Conservation (phyloP, 768 basidiomycete genomes). For the Psilocybe azurescens region DNA sequence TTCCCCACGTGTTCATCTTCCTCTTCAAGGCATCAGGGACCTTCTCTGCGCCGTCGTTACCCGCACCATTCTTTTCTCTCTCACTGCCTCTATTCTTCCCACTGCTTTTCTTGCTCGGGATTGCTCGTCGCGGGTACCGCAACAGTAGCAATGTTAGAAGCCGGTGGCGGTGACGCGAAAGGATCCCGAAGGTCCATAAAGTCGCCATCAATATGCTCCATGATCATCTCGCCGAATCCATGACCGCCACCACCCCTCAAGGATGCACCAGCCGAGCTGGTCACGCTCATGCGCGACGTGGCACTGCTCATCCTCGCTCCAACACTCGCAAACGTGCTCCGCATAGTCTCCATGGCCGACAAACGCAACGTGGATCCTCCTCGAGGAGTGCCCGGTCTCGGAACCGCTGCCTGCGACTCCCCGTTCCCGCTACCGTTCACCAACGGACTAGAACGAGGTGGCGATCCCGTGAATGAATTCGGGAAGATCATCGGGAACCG, state of each 20-base stretch:
- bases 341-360: slow-evolving; percentile 28
- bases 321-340: slow-evolving; percentile 27
- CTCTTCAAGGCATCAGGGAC: slow-evolving; percentile 12
- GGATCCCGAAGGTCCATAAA: slow-evolving; percentile 40
- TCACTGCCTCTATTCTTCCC: neutral
- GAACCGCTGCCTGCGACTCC: neutral
- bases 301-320: slow-evolving; percentile 27
- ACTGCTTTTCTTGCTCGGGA: slow-evolving; percentile 6
- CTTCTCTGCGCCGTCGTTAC: slow-evolving; percentile 16
- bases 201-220: slow-evolving; percentile 28
- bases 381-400: slow-evolving; percentile 18
- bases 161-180: slow-evolving; percentile 31
- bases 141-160: slow-evolving; percentile 8
- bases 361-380: slow-evolving; percentile 21
- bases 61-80: slow-evolving; percentile 1
- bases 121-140: slow-evolving; percentile 1
- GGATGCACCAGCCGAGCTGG: slow-evolving; percentile 3
- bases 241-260: slow-evolving; percentile 5
- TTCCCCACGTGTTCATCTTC: slow-evolving; percentile 34
- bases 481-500: slow-evolving; percentile 25
- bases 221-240: slow-evolving; percentile 15
- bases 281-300: slow-evolving; percentile 19
- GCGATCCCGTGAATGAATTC: slow-evolving; percentile 17
- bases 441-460: slow-evolving; percentile 12
- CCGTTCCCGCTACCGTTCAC: neutral